Evolutionary conservation across 2,329 filamentous ascomycete species (phyloP), one percentile per base, ranked within the genome.

Genomic region (Aspergillus calidoustus): DNA sequence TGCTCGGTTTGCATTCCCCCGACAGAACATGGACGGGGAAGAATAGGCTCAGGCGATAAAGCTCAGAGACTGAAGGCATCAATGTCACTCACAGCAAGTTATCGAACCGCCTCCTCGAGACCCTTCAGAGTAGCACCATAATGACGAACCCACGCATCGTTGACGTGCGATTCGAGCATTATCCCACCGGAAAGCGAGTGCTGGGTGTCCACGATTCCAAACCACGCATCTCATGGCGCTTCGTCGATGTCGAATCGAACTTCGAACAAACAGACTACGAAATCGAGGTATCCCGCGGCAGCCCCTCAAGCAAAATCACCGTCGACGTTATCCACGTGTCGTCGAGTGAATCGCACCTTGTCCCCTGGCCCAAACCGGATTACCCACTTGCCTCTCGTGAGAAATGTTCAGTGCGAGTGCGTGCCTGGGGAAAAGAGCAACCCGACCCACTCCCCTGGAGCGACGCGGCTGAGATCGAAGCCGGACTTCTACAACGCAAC

Each of bases 211-310:
- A 54, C 22, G 52, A 46, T 28, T 28, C 23, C 4, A 13, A 23
- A 4, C 71, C 70, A 11, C 66, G 71, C 23, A 62, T 73, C 17
- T 73, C 71, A 23, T 73, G 71, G 70, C 61, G 62, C 4, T 72
- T 71, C 31, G 28, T 43, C 13, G 54, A 59, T 17, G 48, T 50
- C 22, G 17, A 48, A 9, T 47, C 30, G 1, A 55, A 67, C n/a
- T 74, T 70, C 67, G 59, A 64, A 28, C 72, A 74, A 49, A 64
- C 51, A 6, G 59, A 64, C 19, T 74, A 74, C 52, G 71, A 74
- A 3, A 56, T 75, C 17, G 59, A 71, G 43, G 57, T 72, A 9
- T 54, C 31, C 15, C 34, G 34, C 11, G 2, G 38, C n/a, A n/a
- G 6, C 30, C 6, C 2, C 23, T n/a, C 7, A 1, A 11, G 2